Conservation (phyloP, 1,139 yeast species). For the Geotrichum phurueaensis region DNA sequence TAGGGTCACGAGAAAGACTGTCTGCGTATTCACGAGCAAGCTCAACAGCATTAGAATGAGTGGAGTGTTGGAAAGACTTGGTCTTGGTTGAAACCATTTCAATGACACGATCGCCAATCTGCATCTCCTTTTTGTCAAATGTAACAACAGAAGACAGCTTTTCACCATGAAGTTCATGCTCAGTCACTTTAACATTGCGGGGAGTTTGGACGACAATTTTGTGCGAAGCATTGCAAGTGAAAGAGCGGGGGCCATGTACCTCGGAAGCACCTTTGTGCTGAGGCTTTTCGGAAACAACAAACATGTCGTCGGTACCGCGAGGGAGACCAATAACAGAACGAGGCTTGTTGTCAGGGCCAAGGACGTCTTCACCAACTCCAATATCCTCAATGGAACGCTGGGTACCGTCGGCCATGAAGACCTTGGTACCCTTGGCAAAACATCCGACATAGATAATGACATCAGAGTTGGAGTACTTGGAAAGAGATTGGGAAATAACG, state of each 20-base stretch:
- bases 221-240: background rate
- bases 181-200: background rate
- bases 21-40: background rate
- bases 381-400: background rate
- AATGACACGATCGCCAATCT: background rate
- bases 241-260: background rate
- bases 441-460: slow-evolving; percentile 87
- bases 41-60: background rate
- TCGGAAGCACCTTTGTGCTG: background rate
- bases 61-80: background rate
- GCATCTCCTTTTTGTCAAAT: background rate
- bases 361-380: background rate
- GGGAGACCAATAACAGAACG: background rate
- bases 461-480: slow-evolving; percentile 95
- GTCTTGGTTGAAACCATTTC: background rate
- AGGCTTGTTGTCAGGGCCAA: background rate
- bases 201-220: background rate
- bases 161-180: background rate
- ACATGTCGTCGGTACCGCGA: background rate
- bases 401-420: background rate
- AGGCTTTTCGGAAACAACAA: background rate
- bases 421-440: slow-evolving; percentile 18
- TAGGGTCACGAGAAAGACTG: background rate
- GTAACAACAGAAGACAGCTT: background rate
- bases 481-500: slow-evolving; percentile 93